Percentiles rank a stretch among this genome's conserved stretches.
Evolutionary conservation across 352 stramenopile species (phyloP).

Genomic region (Globisporangium viniferum): DNA sequence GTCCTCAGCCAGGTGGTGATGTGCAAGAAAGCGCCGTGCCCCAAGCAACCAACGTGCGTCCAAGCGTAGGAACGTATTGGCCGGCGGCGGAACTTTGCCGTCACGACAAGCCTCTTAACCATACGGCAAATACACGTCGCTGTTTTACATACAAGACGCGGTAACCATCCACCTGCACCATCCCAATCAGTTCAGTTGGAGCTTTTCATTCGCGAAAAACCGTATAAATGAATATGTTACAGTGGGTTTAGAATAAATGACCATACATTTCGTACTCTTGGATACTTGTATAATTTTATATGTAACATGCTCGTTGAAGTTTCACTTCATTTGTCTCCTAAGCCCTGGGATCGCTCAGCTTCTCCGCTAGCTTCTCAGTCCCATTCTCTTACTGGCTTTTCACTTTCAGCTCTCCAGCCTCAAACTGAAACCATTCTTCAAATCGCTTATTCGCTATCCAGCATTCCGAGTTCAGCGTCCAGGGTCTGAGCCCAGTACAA

Average conservation of each 20-base stretch:
- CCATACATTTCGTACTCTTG: too few species aligned
- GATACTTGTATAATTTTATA: neutral
- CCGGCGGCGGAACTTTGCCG: too few species aligned
- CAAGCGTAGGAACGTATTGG: neutral
- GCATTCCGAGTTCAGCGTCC: neutral
- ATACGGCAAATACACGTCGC: neutral
- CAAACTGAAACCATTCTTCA: neutral
- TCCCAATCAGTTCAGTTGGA: neutral
- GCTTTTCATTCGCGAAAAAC: neutral
- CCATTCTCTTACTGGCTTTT: neutral
- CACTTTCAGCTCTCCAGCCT: neutral
- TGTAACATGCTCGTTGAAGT: slow-evolving; percentile 1
- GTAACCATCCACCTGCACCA: neutral
- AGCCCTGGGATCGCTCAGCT: neutral
- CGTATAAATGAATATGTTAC: slow-evolving; percentile 1
- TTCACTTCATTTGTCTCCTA: neutral
- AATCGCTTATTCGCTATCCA: neutral
- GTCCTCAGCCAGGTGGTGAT: neutral
- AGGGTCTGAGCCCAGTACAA: neutral
- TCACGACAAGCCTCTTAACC: neutral
- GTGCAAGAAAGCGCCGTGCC: neutral
- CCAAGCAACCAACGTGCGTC: slow-evolving; percentile 1
- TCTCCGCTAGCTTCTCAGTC: neutral
- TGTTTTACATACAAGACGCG: neutral
- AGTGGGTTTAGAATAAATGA: neutral